These are phyloP conservation scores for Murraya koenigii DNA, from an alignment of 345 rosid species.

Conservation along the genomic window DNA sequence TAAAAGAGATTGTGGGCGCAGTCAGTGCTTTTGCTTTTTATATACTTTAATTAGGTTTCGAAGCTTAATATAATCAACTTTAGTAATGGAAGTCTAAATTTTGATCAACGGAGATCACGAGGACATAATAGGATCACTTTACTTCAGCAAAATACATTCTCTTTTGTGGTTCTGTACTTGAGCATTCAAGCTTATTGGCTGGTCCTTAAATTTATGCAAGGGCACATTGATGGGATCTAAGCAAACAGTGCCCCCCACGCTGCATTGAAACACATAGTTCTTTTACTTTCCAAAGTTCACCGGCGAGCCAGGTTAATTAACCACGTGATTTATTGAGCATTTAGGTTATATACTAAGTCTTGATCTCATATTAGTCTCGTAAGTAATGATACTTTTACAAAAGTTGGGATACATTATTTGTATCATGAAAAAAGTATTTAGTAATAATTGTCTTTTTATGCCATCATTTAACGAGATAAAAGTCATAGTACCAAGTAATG, in stretches of 20 bases:
- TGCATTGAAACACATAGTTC: neutral
- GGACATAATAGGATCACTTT: neutral
- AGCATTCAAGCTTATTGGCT: neutral
- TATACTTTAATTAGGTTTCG: slow-evolving; percentile 5
- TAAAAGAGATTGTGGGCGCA: slow-evolving; percentile 13
- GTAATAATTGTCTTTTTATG: no score
- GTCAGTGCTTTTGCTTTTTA: slow-evolving; percentile 8
- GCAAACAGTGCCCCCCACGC: slow-evolving; percentile 15
- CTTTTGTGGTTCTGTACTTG: neutral
- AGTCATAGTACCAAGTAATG: no score
- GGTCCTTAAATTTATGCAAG: slow-evolving; percentile 5
- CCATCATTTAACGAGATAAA: no score
- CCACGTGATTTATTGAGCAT: neutral
- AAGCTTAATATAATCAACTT: slow-evolving; percentile 2
- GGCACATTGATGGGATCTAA: slow-evolving; percentile 22
- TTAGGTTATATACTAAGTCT: neutral
- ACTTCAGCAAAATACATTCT: neutral
- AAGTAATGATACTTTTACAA: no score
- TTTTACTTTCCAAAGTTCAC: neutral
- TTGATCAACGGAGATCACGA: slow-evolving; percentile 11
- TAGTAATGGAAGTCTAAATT: slow-evolving; percentile 5
- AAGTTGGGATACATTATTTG: no score
- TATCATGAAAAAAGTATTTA: no score
- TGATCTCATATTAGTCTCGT: neutral
- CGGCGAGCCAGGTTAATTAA: no score